phyloP scores from a whole-genome alignment of 306 rosid species.

The Vachellia pachyceras region DNA sequence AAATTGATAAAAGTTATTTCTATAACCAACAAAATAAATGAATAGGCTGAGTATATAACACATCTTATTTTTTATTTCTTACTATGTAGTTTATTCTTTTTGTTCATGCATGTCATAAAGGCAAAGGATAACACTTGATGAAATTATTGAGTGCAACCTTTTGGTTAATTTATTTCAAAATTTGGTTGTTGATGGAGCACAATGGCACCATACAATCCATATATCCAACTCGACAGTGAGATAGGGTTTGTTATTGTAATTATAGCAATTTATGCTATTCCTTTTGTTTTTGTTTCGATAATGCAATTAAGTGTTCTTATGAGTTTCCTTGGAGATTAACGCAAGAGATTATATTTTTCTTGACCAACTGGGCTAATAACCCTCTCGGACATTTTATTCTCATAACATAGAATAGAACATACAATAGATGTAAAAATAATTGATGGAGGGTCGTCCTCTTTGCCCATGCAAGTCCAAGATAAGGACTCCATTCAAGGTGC shows the following conservation, averaged over 20 bases:
- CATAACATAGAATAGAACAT: constrained; percentile 3
- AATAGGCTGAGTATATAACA: background rate
- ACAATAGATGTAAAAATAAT: constrained; percentile 4
- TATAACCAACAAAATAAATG: background rate
- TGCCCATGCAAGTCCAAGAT: constrained; percentile 21
- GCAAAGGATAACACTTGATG: too few relatives aligned
- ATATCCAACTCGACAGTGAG: too few relatives aligned
- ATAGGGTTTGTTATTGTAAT: too few relatives aligned
- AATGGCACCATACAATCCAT: too few relatives aligned
- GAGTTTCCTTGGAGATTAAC: background rate
- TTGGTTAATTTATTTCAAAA: too few relatives aligned
- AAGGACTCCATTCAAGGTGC: constrained; percentile 25
- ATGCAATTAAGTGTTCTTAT: too few relatives aligned
- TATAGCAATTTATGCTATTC: background rate
- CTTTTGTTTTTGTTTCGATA: background rate
- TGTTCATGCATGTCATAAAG: too few relatives aligned
- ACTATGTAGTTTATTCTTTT: background rate
- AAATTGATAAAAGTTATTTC: background rate
- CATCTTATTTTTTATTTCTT: background rate
- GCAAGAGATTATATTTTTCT: background rate
- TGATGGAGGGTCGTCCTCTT: background rate
- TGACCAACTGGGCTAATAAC: background rate
- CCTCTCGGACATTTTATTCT: background rate
- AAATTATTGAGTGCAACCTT: too few relatives aligned
- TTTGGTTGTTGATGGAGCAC: too few relatives aligned